Evolutionary conservation across 169 alveolate genomes (phyloP).

Genomic region (Amoebophrya sp.): DNA sequence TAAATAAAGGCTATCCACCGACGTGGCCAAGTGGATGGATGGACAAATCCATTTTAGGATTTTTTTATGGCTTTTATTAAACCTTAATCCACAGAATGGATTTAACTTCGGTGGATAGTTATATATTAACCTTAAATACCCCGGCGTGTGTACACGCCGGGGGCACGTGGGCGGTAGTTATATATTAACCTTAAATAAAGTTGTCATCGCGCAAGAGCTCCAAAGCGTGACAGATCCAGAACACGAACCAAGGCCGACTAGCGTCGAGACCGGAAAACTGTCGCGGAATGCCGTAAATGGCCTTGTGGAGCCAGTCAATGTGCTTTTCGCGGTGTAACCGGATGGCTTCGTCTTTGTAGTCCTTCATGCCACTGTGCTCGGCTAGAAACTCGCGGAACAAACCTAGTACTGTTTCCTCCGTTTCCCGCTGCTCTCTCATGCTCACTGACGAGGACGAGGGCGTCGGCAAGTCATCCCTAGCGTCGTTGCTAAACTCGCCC

Average conservation of each 20-base stretch:
- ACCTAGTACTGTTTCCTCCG: not conserved
- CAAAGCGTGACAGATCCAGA: slow-evolving; percentile 44
- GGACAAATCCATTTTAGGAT: no score
- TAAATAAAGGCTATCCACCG: no score
- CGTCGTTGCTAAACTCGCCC: no score
- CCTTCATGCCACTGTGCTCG: not conserved
- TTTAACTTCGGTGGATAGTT: not conserved
- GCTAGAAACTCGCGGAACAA: not conserved
- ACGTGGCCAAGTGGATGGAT: no score
- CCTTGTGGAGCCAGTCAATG: not conserved
- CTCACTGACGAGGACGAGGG: not conserved
- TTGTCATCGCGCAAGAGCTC: slow-evolving; percentile 34
- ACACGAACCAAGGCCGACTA: slow-evolving; percentile 48
- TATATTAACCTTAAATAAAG: not conserved
- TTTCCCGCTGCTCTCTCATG: not conserved
- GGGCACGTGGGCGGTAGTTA: no score
- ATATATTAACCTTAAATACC: not conserved
- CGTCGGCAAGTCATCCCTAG: not conserved
- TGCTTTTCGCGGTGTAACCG: not conserved
- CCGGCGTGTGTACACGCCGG: no score
- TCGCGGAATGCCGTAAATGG: not conserved
- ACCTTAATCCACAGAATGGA: not conserved
- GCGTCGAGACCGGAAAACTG: slow-evolving; percentile 41
- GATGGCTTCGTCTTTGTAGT: not conserved
- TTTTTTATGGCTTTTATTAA: not conserved